Percentiles rank a stretch among this genome's conserved stretches.
Conservation (phyloP, 805 yeast genomes). For the Groenewaldozyma tartarivorans region DNA sequence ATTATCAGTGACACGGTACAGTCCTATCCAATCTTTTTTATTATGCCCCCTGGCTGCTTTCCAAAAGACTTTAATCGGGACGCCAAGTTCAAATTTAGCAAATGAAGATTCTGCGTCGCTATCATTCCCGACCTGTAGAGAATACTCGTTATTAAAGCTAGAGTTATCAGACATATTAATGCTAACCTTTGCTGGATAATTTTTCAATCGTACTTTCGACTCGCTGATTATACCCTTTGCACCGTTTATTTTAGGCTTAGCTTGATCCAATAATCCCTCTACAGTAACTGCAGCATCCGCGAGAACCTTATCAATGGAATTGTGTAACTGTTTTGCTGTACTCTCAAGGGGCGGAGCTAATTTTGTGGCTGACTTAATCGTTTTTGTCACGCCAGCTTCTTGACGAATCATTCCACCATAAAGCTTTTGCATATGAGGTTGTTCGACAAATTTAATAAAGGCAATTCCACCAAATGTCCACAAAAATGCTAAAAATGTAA, state of each 20-base stretch:
- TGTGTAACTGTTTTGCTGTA: conserved; percentile 19
- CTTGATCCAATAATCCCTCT: conserved; percentile 33
- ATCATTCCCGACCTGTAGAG: conserved; percentile 11
- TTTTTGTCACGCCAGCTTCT: conserved; percentile 36
- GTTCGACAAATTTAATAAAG: conserved; percentile 66
- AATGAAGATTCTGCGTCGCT: background rate
- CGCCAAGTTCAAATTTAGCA: conserved; percentile 29
- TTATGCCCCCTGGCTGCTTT: conserved; percentile 41
- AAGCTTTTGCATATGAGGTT: conserved; percentile 64
- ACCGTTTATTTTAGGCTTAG: conserved; percentile 24
- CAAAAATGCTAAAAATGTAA: conserved; percentile 43
- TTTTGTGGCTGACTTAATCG: conserved; percentile 24
- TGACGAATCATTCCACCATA: conserved; percentile 58
- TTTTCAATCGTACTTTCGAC: conserved; percentile 29
- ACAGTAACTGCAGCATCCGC: conserved; percentile 34
- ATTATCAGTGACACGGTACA: conserved; percentile 55
- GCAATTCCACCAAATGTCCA: conserved; percentile 61
- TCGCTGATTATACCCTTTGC: conserved; percentile 22
- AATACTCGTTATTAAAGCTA: conserved; percentile 14
- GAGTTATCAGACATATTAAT: conserved; percentile 23
- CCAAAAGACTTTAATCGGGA: conserved; percentile 48
- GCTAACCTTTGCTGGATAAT: conserved; percentile 27
- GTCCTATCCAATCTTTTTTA: conserved; percentile 64
- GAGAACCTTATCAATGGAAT: conserved; percentile 32
- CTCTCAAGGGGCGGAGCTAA: conserved; percentile 21